These are phyloP conservation scores for Hypomontagnella monticulosa DNA, from an alignment of 495 filamentous ascomycete species.

Conservation along the genomic window DNA sequence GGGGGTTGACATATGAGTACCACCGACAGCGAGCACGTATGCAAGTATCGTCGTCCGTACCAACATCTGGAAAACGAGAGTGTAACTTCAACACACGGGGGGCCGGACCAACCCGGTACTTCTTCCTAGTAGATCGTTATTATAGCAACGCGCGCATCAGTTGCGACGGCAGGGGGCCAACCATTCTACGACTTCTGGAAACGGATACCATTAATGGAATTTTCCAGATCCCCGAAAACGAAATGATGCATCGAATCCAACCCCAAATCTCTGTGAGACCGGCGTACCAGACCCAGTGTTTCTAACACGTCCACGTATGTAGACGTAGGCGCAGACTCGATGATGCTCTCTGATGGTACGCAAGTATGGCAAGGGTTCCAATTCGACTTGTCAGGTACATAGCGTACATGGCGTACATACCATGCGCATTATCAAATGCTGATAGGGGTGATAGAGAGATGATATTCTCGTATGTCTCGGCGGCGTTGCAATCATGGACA, in stretches of 20 bases:
- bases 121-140: conserved; percentile 45
- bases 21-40: conserved; percentile 36
- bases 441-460: conserved; percentile 26
- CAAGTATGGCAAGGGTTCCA: conserved; percentile 19
- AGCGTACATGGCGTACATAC: neutral
- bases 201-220: conserved; percentile 30
- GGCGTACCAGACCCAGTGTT: conserved; percentile 31
- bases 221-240: conserved; percentile 42
- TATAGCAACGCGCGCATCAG: conserved; percentile 37
- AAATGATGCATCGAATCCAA: conserved; percentile 41
- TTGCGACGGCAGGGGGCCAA: conserved; percentile 37
- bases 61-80: conserved; percentile 36
- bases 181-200: conserved; percentile 33
- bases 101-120: conserved; percentile 43
- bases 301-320: conserved; percentile 38
- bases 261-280: conserved; percentile 34
- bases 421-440: conserved; percentile 18
- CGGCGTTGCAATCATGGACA: conserved; percentile 27
- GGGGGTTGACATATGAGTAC: conserved; percentile 43
- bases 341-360: conserved; percentile 16
- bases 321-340: conserved; percentile 15
- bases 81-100: conserved; percentile 42
- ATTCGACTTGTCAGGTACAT: conserved; percentile 3
- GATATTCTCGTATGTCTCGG: conserved; percentile 21
- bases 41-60: conserved; percentile 40